Conservation (phyloP, 108 stramenopile species). For the Cylindrotheca fusiformis region DNA sequence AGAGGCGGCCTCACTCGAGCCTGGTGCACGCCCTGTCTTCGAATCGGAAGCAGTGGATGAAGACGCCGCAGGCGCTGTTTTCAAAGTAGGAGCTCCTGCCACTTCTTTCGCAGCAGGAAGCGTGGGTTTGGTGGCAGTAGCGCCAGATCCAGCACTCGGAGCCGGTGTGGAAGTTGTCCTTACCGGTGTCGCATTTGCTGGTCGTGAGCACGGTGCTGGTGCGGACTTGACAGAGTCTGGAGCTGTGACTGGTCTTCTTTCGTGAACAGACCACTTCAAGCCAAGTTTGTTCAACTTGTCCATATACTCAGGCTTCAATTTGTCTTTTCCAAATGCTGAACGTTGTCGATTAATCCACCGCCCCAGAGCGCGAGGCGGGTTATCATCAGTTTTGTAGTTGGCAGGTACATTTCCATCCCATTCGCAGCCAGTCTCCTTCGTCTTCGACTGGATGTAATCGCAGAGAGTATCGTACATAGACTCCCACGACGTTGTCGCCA, state of each 20-base stretch:
- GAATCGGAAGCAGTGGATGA: too few relatives aligned
- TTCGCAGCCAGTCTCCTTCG: conserved; percentile 30
- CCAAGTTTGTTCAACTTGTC: conserved; percentile 64
- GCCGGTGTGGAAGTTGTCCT: conserved; percentile 65
- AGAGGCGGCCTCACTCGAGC: too few relatives aligned
- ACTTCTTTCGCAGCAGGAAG: too few relatives aligned
- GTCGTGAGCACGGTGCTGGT: background rate
- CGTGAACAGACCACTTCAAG: conserved; percentile 76
- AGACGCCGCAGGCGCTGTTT: too few relatives aligned
- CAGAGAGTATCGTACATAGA: conserved; percentile 76
- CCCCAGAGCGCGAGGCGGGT: conserved; percentile 72
- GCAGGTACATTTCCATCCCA: conserved; percentile 89
- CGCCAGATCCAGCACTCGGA: too few relatives aligned
- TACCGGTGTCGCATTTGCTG: conserved; percentile 44
- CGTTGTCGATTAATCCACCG: conserved; percentile 88
- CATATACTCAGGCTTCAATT: conserved; percentile 79
- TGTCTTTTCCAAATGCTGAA: conserved; percentile 69
- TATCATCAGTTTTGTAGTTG: conserved; percentile 63
- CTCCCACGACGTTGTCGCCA: conserved; percentile 80
- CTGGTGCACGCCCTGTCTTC: too few relatives aligned
- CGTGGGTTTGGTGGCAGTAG: too few relatives aligned
- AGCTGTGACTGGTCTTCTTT: conserved; percentile 30
- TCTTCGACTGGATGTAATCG: conserved; percentile 54
- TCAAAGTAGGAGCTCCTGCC: too few relatives aligned
- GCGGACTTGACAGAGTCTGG: conserved; percentile 8